phyloP scores from a whole-genome alignment of 441 rosid genomes.

The Eutrema salsugineum region DNA sequence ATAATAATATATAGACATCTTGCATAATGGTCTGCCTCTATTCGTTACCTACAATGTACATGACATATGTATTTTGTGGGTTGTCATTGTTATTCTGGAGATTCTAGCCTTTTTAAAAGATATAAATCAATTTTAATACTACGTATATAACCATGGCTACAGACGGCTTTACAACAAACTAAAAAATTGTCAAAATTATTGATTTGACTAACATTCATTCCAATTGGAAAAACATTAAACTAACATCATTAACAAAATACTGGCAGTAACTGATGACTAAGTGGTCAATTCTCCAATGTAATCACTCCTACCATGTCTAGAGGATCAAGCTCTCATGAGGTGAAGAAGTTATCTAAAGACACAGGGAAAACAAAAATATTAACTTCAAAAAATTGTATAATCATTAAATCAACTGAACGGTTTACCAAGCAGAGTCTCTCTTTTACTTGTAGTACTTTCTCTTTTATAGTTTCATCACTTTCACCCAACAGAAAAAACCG shows the following conservation, averaged over 20 bases:
- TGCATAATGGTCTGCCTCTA: conserved; percentile 10
- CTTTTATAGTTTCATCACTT: background rate
- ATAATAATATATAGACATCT: background rate
- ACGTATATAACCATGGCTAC: background rate
- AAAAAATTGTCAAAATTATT: background rate
- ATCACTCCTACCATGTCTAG: no score
- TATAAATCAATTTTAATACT: background rate
- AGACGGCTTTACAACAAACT: background rate
- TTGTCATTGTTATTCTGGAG: conserved; percentile 7
- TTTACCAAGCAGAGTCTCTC: no score
- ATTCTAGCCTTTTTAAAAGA: background rate
- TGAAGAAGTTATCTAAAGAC: no score
- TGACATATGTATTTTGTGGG: background rate
- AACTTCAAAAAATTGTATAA: no score
- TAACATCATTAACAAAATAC: background rate
- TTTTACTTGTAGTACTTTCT: no score
- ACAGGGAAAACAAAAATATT: no score
- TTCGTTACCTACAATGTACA: background rate
- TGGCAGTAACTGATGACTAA: no score
- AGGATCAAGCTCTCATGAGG: no score
- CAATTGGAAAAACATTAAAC: background rate
- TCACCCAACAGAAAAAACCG: background rate
- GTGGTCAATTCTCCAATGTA: no score
- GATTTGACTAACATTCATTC: background rate
- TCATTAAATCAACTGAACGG: no score